Conservation (phyloP, 768 basidiomycete genomes). For the Russula vinacea region DNA sequence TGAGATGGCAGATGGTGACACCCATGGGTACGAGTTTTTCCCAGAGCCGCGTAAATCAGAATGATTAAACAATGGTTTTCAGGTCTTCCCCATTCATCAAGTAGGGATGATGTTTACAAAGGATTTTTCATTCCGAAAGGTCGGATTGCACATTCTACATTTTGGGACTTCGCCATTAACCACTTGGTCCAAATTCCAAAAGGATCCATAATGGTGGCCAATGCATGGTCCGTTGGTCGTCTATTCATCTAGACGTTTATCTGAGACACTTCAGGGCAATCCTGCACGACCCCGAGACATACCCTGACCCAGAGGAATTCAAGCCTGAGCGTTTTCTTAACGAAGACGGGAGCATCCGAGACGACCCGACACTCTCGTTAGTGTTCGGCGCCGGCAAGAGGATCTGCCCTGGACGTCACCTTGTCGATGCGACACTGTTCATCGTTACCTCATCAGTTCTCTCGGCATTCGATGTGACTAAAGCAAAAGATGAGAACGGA, state of each 20-base stretch:
- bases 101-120: constrained; percentile 15
- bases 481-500: constrained; percentile 24
- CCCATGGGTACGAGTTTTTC: constrained; percentile 10
- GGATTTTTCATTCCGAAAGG: constrained; percentile 22
- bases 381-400: constrained; percentile 23
- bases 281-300: constrained; percentile 18
- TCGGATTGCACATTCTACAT: not conserved
- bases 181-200: not conserved
- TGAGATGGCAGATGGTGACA: not conserved
- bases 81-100: constrained; percentile 7
- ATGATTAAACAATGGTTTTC: not conserved
- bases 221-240: constrained; percentile 14
- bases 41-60: not conserved
- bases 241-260: no score
- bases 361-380: constrained; percentile 9
- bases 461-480: constrained; percentile 19
- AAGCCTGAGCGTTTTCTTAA: constrained; percentile 27
- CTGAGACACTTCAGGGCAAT: constrained; percentile 15
- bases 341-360: constrained; percentile 18
- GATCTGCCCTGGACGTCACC: constrained; percentile 31
- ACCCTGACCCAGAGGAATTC: constrained; percentile 27
- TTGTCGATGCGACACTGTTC: constrained; percentile 29
- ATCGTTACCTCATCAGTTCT: constrained; percentile 21
- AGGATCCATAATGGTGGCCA: constrained; percentile 15
- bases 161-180: not conserved